A percentile compares a stretch with the other conserved stretches of the same genome.
Conservation (phyloP, 495 filamentous ascomycete genomes). For the Penicillium chermesinum region DNA sequence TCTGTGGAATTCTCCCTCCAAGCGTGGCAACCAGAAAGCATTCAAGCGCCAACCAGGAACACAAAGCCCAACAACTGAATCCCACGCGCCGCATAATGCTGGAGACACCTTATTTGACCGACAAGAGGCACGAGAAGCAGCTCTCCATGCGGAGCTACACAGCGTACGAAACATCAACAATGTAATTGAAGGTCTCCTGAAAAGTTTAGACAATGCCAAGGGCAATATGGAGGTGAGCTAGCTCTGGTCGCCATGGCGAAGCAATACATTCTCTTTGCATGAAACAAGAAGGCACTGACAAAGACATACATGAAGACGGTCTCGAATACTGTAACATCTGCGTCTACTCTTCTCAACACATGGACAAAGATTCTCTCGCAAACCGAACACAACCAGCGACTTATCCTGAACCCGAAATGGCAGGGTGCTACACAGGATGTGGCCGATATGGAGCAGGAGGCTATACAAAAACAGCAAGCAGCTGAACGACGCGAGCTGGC, state of each 20-base stretch:
- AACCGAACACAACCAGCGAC: slow-evolving; percentile 92
- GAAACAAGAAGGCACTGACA: slow-evolving; percentile 2
- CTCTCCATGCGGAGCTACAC: slow-evolving; percentile 71
- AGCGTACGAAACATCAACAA: slow-evolving; percentile 79
- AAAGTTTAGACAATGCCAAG: slow-evolving; percentile 72
- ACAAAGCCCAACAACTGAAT: slow-evolving; percentile 37
- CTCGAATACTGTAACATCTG: slow-evolving; percentile 74
- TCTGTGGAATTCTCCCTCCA: slow-evolving; percentile 69
- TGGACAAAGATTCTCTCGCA: slow-evolving; percentile 95
- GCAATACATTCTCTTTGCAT: not conserved
- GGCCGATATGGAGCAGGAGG: slow-evolving; percentile 75
- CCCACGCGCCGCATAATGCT: slow-evolving; percentile 35
- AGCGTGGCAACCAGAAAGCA: slow-evolving; percentile 26
- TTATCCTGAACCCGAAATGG: slow-evolving; percentile 86
- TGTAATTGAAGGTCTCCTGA: slow-evolving; percentile 77
- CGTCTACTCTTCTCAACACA: slow-evolving; percentile 90
- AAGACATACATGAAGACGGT: slow-evolving; percentile 58
- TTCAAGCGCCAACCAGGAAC: slow-evolving; percentile 15
- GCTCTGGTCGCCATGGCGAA: not conserved
- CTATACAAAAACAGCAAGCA: slow-evolving; percentile 61
- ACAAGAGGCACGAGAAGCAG: slow-evolving; percentile 66
- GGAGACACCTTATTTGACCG: slow-evolving; percentile 55
- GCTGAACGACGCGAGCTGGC: slow-evolving; percentile 69
- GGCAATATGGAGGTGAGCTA: slow-evolving; percentile 80
- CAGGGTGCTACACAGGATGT: slow-evolving; percentile 82